Evolutionary conservation across 306 rosid species (phyloP).

Genomic region (Oemleria cerasiformis): DNA sequence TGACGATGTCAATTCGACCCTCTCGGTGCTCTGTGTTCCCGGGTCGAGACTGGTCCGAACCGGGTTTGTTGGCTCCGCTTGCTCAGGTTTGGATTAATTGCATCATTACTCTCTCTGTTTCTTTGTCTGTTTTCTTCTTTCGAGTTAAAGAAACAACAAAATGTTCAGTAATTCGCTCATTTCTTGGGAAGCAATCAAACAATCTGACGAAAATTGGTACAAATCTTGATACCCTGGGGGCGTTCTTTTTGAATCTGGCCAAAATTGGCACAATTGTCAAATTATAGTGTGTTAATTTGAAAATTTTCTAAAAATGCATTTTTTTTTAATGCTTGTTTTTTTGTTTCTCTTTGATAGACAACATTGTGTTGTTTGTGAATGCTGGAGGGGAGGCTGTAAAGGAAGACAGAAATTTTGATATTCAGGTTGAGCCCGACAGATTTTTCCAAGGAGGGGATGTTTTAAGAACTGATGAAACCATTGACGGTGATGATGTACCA

Average conservation of each 20-base stretch:
- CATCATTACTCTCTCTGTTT: not conserved
- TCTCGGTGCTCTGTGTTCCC: constrained; percentile 22
- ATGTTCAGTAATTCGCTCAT: not conserved
- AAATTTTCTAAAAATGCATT: not conserved
- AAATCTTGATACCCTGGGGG: not conserved
- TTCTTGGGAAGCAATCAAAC: not conserved
- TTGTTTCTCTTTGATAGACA: constrained; percentile 11
- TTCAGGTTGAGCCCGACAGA: constrained; percentile 10
- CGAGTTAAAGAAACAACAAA: not conserved
- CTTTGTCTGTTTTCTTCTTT: not conserved
- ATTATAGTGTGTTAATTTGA: too few species aligned
- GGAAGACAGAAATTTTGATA: constrained; percentile 3
- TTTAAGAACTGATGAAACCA: constrained; percentile 23
- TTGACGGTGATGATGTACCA: constrained; percentile 20
- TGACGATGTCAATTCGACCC: constrained; percentile 3
- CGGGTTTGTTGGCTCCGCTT: constrained; percentile 6
- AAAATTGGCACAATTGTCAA: not conserved
- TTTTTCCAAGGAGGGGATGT: constrained; percentile 30
- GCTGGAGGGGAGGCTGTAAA: constrained; percentile 23
- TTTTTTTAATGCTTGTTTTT: not conserved
- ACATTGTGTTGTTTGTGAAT: constrained; percentile 20
- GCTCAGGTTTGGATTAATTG: constrained; percentile 10
- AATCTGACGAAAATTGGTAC: not conserved
- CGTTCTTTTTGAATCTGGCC: too few species aligned
- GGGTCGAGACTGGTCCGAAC: constrained; percentile 29